Evolutionary conservation across 1,139 yeast genomes (phyloP), one percentile per base, ranked within the genome.

Genomic region (Hansenula lynferdii): DNA sequence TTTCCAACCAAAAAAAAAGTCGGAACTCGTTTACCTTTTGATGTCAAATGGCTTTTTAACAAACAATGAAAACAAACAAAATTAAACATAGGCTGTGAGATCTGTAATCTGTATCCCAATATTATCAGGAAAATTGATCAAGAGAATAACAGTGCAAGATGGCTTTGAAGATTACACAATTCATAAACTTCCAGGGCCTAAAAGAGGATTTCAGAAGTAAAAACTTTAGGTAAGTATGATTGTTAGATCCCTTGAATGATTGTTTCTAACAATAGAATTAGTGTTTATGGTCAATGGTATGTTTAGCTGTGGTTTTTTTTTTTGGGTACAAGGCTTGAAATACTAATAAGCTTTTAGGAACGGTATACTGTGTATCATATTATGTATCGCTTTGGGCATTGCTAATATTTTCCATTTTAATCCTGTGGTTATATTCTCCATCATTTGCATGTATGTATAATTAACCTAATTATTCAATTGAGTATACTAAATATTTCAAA

Each of bases 351-450:
- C n/a, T n/a, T n/a, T 3, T 16, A 52, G 57, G 95, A 65, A 77
- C 40, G 89, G 96, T 11, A 76, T 90, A 42, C 56, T 87, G 32
- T 76, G 87, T 45, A 79, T 89, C 41, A 65, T 90, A 36, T 68
- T 92, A 38, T 85, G 95, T 56, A 61, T 92, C 43, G 96, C 96
- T 1, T 70, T 92, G 28, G 98, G 98, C 6, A 77, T 92, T 40
- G 94, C 95, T 48, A 92, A 94, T 60, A 70, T 92, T 43, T 89
- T 92, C 72, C 97, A 90, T 56, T 77, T 85, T 40, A 76, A 76
- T 44, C 65, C 85, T 51, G 87, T 92, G 40, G 85, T 92, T 42
- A 75, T 87, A 33, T 90, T 90, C 60, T 80, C 94, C 21, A 81
- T 89, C 48, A 75, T 92, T 44, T 77, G 87, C 57, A 80, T 81